phyloP scores from a whole-genome alignment of 148 eudicot genomes.

The Rhododendron henanense region DNA sequence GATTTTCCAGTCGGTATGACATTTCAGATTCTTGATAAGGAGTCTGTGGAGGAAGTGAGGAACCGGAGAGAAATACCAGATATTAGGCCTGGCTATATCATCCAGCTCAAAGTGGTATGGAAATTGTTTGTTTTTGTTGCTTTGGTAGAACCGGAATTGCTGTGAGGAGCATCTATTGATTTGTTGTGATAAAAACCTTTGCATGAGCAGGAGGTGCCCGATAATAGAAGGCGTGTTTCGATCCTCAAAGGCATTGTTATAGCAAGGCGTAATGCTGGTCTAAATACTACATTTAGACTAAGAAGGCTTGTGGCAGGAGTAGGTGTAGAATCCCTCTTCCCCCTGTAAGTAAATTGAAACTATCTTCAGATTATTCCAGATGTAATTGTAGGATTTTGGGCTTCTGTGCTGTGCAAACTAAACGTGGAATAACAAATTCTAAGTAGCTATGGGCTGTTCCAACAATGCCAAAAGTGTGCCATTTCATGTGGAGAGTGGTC shows the following conservation, averaged over 20 bases:
- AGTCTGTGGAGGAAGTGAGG: conserved; percentile 80
- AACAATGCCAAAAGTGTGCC: too few relatives aligned
- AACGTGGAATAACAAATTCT: too few relatives aligned
- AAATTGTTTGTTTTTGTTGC: conserved; percentile 2
- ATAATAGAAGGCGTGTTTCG: conserved; percentile 71
- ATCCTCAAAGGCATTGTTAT: conserved; percentile 80
- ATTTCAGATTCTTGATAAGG: conserved; percentile 82
- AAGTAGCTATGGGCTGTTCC: not conserved
- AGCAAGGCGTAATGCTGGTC: conserved; percentile 89
- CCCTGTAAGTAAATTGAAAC: conserved; percentile 52
- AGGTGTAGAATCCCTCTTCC: conserved; percentile 81
- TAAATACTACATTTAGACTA: conserved; percentile 71
- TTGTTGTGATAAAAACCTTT: conserved; percentile 8
- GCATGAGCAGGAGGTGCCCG: conserved; percentile 71
- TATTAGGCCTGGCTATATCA: conserved; percentile 76
- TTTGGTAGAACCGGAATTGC: not conserved
- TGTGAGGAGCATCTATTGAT: not conserved
- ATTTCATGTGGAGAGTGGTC: too few relatives aligned
- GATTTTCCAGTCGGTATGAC: not conserved
- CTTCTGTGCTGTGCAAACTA: not conserved
- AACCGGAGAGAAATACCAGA: conserved; percentile 73
- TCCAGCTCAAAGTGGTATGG: conserved; percentile 89
- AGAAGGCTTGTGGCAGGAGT: conserved; percentile 85
- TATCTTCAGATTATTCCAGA: conserved; percentile 1
- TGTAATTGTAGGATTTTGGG: not conserved